A percentile compares a stretch with the other conserved stretches of the same genome.
Conservation (phyloP, 306 rosid genomes). For the Fagus sylvatica region DNA sequence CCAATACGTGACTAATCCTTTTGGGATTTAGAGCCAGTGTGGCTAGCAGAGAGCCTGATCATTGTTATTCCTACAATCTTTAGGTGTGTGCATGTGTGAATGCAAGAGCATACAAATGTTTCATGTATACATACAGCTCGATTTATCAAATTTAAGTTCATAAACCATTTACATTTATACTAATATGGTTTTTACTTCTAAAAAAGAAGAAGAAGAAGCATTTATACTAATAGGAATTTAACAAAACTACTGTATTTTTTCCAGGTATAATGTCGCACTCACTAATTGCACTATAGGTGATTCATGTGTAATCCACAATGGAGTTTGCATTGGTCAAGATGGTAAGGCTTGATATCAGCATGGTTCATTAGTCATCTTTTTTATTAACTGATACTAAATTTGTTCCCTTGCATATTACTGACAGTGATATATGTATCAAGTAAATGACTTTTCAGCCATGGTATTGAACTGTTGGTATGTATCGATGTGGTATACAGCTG, state of each 20-base stretch:
- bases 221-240: constrained; percentile 12
- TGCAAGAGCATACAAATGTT: background rate
- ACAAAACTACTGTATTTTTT: constrained; percentile 21
- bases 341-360: constrained; percentile 51
- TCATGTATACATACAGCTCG: background rate
- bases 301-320: constrained; percentile 76
- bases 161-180: constrained; percentile 11
- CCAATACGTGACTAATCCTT: too few species aligned
- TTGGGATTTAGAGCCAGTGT: too few species aligned
- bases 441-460: background rate
- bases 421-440: background rate
- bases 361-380: constrained; percentile 4
- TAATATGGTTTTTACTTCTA: constrained; percentile 1
- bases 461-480: background rate
- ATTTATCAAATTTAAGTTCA: constrained; percentile 13
- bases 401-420: background rate
- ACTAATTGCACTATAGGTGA: constrained; percentile 82
- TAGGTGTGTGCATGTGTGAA: background rate
- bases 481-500: background rate
- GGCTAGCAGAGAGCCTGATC: background rate
- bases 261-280: constrained; percentile 74
- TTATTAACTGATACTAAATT: background rate
- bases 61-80: constrained; percentile 7
- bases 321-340: constrained; percentile 95
- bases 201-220: too few species aligned